Evolutionary conservation across 2,329 filamentous ascomycete species (phyloP), one percentile per base, ranked within the genome.

Genomic region (Penicillium sp.): DNA sequence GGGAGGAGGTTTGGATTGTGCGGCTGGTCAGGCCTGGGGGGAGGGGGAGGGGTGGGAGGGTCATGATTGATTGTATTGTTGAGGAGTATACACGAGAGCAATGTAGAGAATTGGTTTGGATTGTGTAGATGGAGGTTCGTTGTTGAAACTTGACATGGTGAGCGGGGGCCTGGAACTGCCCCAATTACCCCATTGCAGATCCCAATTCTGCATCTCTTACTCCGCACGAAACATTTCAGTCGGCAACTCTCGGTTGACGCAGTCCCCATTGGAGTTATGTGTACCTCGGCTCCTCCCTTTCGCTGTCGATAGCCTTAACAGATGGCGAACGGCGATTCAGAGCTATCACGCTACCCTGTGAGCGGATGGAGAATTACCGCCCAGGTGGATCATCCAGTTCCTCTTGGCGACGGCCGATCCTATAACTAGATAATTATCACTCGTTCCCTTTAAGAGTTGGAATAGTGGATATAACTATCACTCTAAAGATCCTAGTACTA

Each of bases 1-100:
- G 75, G 42, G 79, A 78, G 56, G 76, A 78, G 38, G 81, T 82
- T 60, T 79, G 73, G 55, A 86, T 63, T 55, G 80, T 79, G 56
- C 78, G 77, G 48, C 81, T 78, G 13, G 70, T 72, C 41, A 87
- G 71, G 22, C 76, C 77, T 14, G 68, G 30, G 1, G 82, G 80
- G 2, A 87, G 73, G n/a, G 77, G 75, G 28, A 81, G 65, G 22
- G 78, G 75, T 34, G 51, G 52, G 35, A 54, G 46, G 29, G 52
- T 31, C 50, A 52, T 56, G 5, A 14, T 52, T 25, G 22, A 25
- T 7, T 25, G 8, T 4, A 25, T 25, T 25, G 19, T 22, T 22
- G 22, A 6, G 8, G 22, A 25, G 22, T 8, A 25, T n/a, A n/a
- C n/a, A n/a, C n/a, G n/a, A n/a, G n/a, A n/a, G n/a, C n/a, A n/a